Base-by-base conservation (phyloP, 495 filamentous ascomycete species). In the Hyaloscypha variabilis region DNA sequence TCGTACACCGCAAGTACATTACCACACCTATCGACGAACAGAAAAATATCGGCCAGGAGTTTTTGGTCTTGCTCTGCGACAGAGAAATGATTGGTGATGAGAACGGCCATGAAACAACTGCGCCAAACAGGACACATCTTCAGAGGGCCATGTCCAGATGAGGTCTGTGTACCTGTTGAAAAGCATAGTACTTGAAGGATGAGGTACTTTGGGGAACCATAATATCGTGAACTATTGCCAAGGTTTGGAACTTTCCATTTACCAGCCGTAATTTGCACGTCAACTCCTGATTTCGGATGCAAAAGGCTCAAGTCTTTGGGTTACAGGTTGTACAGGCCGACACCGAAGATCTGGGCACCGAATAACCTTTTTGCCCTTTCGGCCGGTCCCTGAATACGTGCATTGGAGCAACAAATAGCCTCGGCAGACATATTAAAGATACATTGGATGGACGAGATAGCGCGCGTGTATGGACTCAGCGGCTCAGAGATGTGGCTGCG, bases 361-460 rank as follows among this genome's bases (percentile, higher is more conserved):
- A 58, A 58, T 39, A 24, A n/a, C 30, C 8, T 39, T 29, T 19
- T 11, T 17, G 55, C 30, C 55, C 55, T 10, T 39, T 58, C 30
- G 55, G 14, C 55, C 55, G 30, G 26, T 39, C 55, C 55, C 10
- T 58, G 17, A 19, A 31, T 31, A 24, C 30, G 17, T 34, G 17
- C 2, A 31, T 36, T 30, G 8, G 55, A 3, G 3, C 55, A 5
- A 34, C 28, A 58, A 58, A 58, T 58, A 58, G 26, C 10, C 30
- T 39, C 55, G 10, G 55, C 55, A 58, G 55, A 58, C 31, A 58
- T 13, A 58, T 58, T 31, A 58, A 58, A 34, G 26, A 39, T 58
- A 58, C 17, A 26, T 34, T 31, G 30, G 17, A n/a, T 6, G 8
- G 13, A 24, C 3, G 17, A 8, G 13, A 29, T 31, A n/a, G 10